Base-by-base conservation (phyloP, 495 filamentous ascomycete species). In the Penicillium fimorum region DNA sequence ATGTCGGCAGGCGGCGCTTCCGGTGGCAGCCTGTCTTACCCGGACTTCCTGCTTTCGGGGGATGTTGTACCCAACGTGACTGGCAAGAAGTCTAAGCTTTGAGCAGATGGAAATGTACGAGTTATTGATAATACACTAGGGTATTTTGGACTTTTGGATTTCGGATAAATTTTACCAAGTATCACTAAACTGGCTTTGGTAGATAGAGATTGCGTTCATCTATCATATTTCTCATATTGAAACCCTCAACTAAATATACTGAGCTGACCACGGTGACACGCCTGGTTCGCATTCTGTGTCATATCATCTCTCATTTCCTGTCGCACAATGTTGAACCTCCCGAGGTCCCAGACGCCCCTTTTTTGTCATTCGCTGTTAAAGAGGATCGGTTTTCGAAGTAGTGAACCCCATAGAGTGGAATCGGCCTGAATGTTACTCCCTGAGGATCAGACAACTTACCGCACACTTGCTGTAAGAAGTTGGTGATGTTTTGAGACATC, bases 21-120 rank as follows among this genome's bases (percentile, higher is more conserved):
- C 30, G 57, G 64, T 6, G 68, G 60, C 1, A 56, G 61, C 22
- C 8, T 72, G 25, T 38, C 70, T 50, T 90, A 90, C 65, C 87
- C 87, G 3, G 85, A 87, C 57, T 86, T 84, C 58, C 72, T 90
- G 20, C 69, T 88, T 8, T 78, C 75, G 0, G 83, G 80, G 38
- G 68, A 77, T 46, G 69, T 67, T 0, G 80, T 88, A 17, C 64
- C 72, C 37, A 84, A 82, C 25, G 83, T 84, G 5, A 82, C 80
- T 47, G 81, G 82, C n/a, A 76, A 72, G 57, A 84, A 80, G 64
- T 74, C 82, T 30, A 89, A 87, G 71, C 71, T 88, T 55, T 87
- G 74, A 81, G 41, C 18, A 6, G 30, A 37, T 35, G 24, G 20
- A 38, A 37, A n/a, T 37, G 33, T 6, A 5, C 13, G 13, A 37